A percentile compares a stretch with the other conserved stretches of the same genome.
These are phyloP conservation scores for Cynara cardunculus DNA, from an alignment of 129 eudicot species.

Conservation along the genomic window DNA sequence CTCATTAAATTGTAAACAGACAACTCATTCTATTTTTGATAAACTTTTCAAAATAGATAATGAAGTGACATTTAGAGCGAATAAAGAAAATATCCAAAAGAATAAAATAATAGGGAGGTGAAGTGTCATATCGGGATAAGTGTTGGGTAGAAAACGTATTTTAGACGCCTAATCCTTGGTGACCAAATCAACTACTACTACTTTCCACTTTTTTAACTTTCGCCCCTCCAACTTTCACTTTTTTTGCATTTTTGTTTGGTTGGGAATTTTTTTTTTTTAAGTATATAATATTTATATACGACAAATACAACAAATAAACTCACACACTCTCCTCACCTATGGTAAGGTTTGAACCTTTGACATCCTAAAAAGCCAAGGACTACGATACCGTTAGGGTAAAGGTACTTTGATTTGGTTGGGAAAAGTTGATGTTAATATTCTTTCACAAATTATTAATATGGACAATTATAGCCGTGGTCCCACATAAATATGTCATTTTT, in stretches of 20 bases:
- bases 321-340: no score
- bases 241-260: not conserved
- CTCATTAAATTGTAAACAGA: no score
- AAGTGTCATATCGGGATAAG: conserved; percentile 16
- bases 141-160: not conserved
- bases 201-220: not conserved
- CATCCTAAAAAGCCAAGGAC: no score
- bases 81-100: not conserved
- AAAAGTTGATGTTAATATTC: not conserved
- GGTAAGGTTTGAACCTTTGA: no score
- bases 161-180: conserved; percentile 1
- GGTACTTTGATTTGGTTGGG: not conserved
- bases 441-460: conserved; percentile 1
- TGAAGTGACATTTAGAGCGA: not conserved
- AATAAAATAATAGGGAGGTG: not conserved
- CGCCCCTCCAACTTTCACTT: not conserved
- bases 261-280: no score
- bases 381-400: no score
- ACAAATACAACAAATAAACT: no score
- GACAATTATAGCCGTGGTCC: not conserved
- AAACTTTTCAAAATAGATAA: not conserved
- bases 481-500: not conserved
- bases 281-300: no score
- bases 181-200: not conserved
- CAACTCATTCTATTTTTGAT: no score